phyloP scores from a whole-genome alignment of 2,329 filamentous ascomycete species.

The Thermomyces lanuginosus region DNA sequence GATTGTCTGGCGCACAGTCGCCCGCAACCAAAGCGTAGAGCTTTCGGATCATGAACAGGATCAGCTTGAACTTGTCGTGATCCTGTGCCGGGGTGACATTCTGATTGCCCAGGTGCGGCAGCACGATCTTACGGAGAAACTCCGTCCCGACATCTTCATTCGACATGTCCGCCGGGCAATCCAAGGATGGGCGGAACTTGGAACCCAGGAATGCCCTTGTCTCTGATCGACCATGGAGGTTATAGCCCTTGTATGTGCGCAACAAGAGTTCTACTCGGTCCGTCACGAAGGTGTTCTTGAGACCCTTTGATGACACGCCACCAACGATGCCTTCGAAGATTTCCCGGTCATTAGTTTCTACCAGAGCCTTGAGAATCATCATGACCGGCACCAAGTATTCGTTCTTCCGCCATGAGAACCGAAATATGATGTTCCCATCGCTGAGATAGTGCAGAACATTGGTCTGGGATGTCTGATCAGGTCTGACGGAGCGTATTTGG shows the following conservation, averaged over 20 bases:
- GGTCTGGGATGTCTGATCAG: slow-evolving; percentile 96
- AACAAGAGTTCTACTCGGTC: slow-evolving; percentile 85
- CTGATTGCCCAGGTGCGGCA: slow-evolving; percentile 78
- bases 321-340: slow-evolving; percentile 92
- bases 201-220: slow-evolving; percentile 75
- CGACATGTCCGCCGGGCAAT: slow-evolving; percentile 65
- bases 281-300: slow-evolving; percentile 81
- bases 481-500: slow-evolving; percentile 76
- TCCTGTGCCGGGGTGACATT: slow-evolving; percentile 74
- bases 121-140: slow-evolving; percentile 74
- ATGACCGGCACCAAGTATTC: slow-evolving; percentile 91
- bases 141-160: slow-evolving; percentile 83
- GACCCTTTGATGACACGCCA: slow-evolving; percentile 54
- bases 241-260: slow-evolving; percentile 84
- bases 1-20: slow-evolving; percentile 86
- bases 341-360: slow-evolving; percentile 91
- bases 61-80: slow-evolving; percentile 79
- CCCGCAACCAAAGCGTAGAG: slow-evolving; percentile 84
- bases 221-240: slow-evolving; percentile 62
- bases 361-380: slow-evolving; percentile 90
- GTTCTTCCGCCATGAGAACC: slow-evolving; percentile 95
- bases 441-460: slow-evolving; percentile 92
- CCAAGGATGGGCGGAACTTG: slow-evolving; percentile 79
- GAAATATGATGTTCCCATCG: slow-evolving; percentile 90
- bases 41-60: slow-evolving; percentile 93